These are phyloP conservation scores for Fusarium sp. DNA, from an alignment of 2,329 filamentous ascomycete genomes.

Conservation along the genomic window DNA sequence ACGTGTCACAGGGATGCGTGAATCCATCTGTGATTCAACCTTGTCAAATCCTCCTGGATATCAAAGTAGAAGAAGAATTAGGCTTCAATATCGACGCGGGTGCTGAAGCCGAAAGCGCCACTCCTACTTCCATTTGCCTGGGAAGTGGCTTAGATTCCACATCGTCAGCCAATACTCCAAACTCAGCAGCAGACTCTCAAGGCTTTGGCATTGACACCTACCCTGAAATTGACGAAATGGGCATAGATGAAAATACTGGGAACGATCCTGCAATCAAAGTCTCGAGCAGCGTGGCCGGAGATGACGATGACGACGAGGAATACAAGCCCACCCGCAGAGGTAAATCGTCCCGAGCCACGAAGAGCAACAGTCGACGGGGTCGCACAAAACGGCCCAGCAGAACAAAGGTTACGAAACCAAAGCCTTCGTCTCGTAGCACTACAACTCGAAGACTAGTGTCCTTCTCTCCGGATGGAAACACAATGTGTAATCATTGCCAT, in stretches of 20 bases:
- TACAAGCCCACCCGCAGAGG: slow-evolving; percentile 14
- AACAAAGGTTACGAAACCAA: slow-evolving; percentile 27
- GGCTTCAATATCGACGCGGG: slow-evolving; percentile 18
- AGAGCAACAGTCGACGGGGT: slow-evolving; percentile 22
- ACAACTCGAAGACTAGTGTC: slow-evolving; percentile 26
- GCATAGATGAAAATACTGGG: slow-evolving; percentile 9
- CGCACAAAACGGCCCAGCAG: slow-evolving; percentile 26
- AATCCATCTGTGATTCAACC: slow-evolving; percentile 37
- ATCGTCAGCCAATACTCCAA: slow-evolving; percentile 3
- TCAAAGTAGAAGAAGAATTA: slow-evolving; percentile 1
- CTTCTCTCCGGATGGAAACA: background rate
- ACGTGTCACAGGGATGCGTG: slow-evolving; percentile 27
- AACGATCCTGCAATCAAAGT: background rate
- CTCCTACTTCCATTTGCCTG: slow-evolving; percentile 2
- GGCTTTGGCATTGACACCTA: slow-evolving; percentile 6
- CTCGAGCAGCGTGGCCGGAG: background rate
- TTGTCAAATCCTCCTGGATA: slow-evolving; percentile 8
- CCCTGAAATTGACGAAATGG: slow-evolving; percentile 27
- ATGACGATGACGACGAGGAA: slow-evolving; percentile 16
- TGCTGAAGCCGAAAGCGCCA: slow-evolving; percentile 3
- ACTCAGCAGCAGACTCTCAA: slow-evolving; percentile 6
- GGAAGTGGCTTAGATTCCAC: background rate
- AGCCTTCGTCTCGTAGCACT: background rate
- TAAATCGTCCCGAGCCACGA: slow-evolving; percentile 14
- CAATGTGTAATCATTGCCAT: slow-evolving; percentile 40